Base-by-base conservation (phyloP, 2,329 filamentous ascomycete genomes). In the Monosporascus ibericus region DNA sequence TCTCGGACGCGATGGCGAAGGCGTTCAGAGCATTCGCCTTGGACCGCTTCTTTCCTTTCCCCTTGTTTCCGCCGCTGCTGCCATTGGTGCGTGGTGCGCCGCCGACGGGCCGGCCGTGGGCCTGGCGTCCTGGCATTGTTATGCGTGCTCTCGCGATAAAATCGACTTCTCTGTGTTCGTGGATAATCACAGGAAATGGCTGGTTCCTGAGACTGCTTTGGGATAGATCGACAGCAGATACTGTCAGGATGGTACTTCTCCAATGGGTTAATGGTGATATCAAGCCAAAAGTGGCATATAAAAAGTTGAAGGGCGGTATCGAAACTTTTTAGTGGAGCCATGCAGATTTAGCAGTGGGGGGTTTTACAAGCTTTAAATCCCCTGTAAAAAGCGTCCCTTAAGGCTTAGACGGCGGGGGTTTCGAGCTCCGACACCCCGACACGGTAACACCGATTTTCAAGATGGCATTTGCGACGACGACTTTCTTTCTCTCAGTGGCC, bases 51-150 rank as follows among this genome's bases (percentile, higher is more conserved):
- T 75, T 73, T 55, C 44, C 57, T 49, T 65, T 65, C 34, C 54
- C 49, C 51, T 64, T 65, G 42, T 11, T 46, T 18, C 42, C 42
- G 42, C 42, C 25, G 42, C 42, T 17, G 42, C 17, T 20, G 18
- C 72, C 46, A 63, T 64, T 63, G 55, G 52, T 54, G 47, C 53
- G 42, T 42, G 55, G 48, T 49, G 50, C 53, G 57, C 56, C 54
- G 57, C 78, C 65, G 22, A 83, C 66, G 20, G 79, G 68, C 59
- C 80, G 69, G 36, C 81, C 81, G 64, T 84, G 80, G 44, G 80
- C 71, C 70, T 84, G 80, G 58, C 80, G 75, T 65, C 81, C 80
- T 20, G 78, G 75, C 80, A 84, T 83, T 39, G 52, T 69, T 34
- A 11, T 34, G 30, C 2, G 30, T 34, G 30, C 30, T 9, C 30